Conservation (phyloP, 2,329 filamentous ascomycete genomes). For the Chaetothyriales sp. region DNA sequence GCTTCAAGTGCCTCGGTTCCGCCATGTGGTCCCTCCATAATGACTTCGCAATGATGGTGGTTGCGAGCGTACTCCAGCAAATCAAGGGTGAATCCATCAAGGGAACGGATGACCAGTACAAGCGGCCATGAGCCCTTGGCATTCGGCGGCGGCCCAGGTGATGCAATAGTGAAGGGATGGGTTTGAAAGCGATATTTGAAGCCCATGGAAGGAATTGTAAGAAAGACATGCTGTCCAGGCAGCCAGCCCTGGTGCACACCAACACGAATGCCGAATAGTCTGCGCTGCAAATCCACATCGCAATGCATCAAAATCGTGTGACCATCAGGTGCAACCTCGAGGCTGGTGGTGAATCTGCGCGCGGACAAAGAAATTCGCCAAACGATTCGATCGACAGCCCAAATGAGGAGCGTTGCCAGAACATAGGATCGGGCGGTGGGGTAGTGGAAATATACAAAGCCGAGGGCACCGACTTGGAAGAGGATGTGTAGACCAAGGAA, state of each 20-base stretch:
- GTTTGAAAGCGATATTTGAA: constrained; percentile 41
- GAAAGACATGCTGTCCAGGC: constrained; percentile 49
- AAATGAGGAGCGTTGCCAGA: constrained; percentile 38
- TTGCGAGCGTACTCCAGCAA: constrained; percentile 38
- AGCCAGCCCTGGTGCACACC: constrained; percentile 39
- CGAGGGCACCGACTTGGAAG: constrained; percentile 40
- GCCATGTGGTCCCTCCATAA: constrained; percentile 52
- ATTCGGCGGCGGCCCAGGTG: constrained; percentile 19
- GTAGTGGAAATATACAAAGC: constrained; percentile 47
- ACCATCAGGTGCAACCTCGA: constrained; percentile 41
- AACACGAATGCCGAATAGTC: constrained; percentile 15
- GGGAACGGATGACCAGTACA: constrained; percentile 42
- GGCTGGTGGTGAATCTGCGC: constrained; percentile 32
- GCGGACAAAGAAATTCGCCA: constrained; percentile 42
- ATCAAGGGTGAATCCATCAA: constrained; percentile 43
- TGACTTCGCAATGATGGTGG: constrained; percentile 31
- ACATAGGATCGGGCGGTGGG: constrained; percentile 39
- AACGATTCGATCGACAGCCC: constrained; percentile 41
- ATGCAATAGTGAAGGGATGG: constrained; percentile 54
- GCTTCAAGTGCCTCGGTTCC: constrained; percentile 40
- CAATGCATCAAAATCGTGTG: constrained; percentile 35
- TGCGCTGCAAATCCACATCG: constrained; percentile 7
- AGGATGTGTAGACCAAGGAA: constrained; percentile 45
- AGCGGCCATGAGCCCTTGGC: constrained; percentile 30
- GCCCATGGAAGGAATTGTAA: constrained; percentile 42